Evolutionary conservation across 2,329 filamentous ascomycete genomes (phyloP).

Genomic region (Fusarium torulosum): DNA sequence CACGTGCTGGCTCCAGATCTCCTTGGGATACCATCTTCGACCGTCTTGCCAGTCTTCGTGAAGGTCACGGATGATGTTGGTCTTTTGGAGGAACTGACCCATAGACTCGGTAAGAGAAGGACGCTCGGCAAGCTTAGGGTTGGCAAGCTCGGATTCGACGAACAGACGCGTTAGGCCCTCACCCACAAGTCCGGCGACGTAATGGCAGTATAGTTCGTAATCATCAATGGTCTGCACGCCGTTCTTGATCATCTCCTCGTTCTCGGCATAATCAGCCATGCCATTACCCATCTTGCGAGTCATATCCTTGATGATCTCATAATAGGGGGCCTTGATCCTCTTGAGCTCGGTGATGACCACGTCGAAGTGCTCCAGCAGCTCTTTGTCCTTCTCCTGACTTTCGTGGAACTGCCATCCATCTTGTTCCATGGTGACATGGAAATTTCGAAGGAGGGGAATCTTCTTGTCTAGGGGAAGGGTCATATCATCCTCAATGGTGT

Average conservation of each 20-base stretch:
- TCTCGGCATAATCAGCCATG: conserved; percentile 95
- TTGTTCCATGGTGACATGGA: conserved; percentile 80
- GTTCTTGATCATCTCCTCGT: conserved; percentile 82
- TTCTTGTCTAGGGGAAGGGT: conserved; percentile 85
- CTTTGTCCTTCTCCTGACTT: conserved; percentile 94
- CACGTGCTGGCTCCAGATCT: conserved; percentile 97
- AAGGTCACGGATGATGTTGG: conserved; percentile 97
- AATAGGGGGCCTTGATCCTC: conserved; percentile 87
- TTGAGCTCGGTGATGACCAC: conserved; percentile 87
- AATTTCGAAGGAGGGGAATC: conserved; percentile 85
- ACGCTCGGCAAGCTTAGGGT: conserved; percentile 83
- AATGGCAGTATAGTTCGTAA: conserved; percentile 97
- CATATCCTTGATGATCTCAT: conserved; percentile 90
- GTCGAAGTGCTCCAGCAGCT: conserved; percentile 93
- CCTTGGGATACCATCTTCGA: conserved; percentile 92
- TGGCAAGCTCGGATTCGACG: conserved; percentile 86
- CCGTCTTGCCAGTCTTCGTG: conserved; percentile 90
- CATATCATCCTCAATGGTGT: conserved; percentile 99
- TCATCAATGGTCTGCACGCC: conserved; percentile 87
- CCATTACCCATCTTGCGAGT: conserved; percentile 96
- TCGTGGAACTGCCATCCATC: conserved; percentile 93
- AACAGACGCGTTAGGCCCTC: conserved; percentile 93
- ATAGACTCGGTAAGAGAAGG: conserved; percentile 91
- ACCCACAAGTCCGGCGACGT: conserved; percentile 97
- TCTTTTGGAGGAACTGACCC: conserved; percentile 98